Evolutionary conservation across 2,329 filamentous ascomycete species (phyloP).

Genomic region (Cordyceps cateniannulata): DNA sequence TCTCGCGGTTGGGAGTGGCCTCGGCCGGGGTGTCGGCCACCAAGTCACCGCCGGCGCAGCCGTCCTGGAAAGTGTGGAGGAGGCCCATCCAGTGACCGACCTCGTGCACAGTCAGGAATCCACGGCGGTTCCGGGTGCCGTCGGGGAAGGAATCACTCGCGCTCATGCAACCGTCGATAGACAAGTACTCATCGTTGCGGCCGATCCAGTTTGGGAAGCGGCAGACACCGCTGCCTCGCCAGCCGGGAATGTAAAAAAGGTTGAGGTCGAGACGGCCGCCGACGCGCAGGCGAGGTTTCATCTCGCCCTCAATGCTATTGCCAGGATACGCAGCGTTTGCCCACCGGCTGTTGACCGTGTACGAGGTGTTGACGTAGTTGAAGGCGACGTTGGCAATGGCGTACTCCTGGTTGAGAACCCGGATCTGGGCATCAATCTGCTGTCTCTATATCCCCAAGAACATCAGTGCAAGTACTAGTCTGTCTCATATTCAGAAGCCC

Average conservation of each 20-base stretch:
- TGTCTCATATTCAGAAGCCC: no score
- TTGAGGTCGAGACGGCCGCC: slow-evolving; percentile 37
- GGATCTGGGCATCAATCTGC: not conserved
- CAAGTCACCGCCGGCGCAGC: slow-evolving; percentile 33
- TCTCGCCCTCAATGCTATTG: not conserved
- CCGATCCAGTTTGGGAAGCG: slow-evolving; percentile 35
- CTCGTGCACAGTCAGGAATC: slow-evolving; percentile 33
- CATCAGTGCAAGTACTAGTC: not conserved
- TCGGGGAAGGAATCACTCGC: slow-evolving; percentile 31
- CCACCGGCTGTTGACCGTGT: not conserved
- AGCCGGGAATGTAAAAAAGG: slow-evolving; percentile 36
- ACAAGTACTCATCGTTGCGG: slow-evolving; percentile 26
- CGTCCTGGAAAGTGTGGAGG: slow-evolving; percentile 41
- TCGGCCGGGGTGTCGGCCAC: slow-evolving; percentile 36
- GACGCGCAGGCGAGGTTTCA: slow-evolving; percentile 28
- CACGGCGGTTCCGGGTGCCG: slow-evolving; percentile 29
- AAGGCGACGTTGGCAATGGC: not conserved
- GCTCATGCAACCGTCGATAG: slow-evolving; percentile 34
- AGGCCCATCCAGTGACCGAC: slow-evolving; percentile 44
- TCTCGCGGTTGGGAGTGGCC: slow-evolving; percentile 20
- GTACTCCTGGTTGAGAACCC: not conserved
- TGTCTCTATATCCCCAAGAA: not conserved
- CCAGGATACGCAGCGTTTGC: not conserved
- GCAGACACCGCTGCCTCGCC: slow-evolving; percentile 37
- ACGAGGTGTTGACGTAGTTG: slow-evolving; percentile 3